Evolutionary conservation across 148 eudicot species (phyloP).

Genomic region (Talinum fruticosum): DNA sequence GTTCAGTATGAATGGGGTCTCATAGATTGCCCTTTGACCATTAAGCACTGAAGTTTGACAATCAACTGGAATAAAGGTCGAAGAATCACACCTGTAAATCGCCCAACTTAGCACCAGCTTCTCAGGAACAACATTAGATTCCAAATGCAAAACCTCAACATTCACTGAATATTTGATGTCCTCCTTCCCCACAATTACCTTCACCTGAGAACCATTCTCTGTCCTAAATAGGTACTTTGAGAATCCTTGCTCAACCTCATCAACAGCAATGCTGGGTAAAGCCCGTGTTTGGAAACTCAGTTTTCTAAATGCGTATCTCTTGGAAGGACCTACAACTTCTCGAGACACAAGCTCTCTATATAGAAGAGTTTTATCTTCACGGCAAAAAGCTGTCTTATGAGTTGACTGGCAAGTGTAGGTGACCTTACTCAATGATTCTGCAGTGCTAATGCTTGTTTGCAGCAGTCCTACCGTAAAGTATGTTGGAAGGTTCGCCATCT

Average conservation of each 20-base stretch:
- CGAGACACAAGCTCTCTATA: conserved; percentile 22
- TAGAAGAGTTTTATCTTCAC: conserved; percentile 25
- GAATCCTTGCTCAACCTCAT: conserved; percentile 36
- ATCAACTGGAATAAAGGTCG: conserved; percentile 59
- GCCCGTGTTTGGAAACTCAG: conserved; percentile 32
- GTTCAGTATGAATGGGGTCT: conserved; percentile 48
- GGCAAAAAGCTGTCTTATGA: conserved; percentile 25
- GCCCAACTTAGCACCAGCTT: conserved; percentile 74
- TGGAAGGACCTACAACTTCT: conserved; percentile 17
- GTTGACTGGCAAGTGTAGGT: conserved; percentile 18
- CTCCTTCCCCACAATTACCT: conserved; percentile 56
- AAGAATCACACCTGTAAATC: conserved; percentile 69
- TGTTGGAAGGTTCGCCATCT: conserved; percentile 47
- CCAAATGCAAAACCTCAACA: conserved; percentile 55
- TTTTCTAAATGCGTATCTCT: conserved; percentile 25
- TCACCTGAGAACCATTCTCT: conserved; percentile 61
- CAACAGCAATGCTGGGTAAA: conserved; percentile 33
- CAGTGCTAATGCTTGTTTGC: conserved; percentile 23
- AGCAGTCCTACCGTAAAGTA: conserved; percentile 33
- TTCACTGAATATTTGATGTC: conserved; percentile 44
- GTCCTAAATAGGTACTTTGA: conserved; percentile 57
- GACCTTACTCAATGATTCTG: conserved; percentile 29
- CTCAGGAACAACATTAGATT: conserved; percentile 25
- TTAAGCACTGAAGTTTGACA: conserved; percentile 29
- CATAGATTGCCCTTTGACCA: conserved; percentile 27